Conservation (phyloP, 441 rosid genomes). For the Lepidium campestre region DNA sequence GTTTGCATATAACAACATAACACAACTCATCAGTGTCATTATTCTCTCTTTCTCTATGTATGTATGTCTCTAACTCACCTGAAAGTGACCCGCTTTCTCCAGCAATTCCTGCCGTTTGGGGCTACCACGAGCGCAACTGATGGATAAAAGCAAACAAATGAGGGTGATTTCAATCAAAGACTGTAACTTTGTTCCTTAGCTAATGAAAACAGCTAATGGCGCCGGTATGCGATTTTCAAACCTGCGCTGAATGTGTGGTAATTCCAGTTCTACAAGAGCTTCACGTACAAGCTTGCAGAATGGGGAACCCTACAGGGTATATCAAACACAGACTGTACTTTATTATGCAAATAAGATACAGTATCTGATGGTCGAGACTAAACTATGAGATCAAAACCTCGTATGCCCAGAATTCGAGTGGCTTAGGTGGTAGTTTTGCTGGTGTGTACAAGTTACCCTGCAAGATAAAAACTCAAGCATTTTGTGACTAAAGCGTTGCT, state of each 20-base stretch:
- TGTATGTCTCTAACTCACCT: constrained; percentile 38
- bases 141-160: constrained; percentile 4
- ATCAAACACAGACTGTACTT: neutral
- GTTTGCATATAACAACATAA: neutral
- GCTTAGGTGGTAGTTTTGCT: constrained; percentile 79
- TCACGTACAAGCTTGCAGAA: constrained; percentile 83
- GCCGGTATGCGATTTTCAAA: constrained; percentile 12
- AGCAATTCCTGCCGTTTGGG: constrained; percentile 63
- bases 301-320: constrained; percentile 63
- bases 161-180: neutral
- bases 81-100: constrained; percentile 65
- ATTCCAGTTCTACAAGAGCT: constrained; percentile 77
- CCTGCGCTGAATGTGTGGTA: constrained; percentile 76
- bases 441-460: constrained; percentile 75
- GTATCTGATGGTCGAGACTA: neutral
- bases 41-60: neutral
- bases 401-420: constrained; percentile 85
- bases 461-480: constrained; percentile 17
- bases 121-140: constrained; percentile 91
- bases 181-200: neutral
- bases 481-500: constrained; percentile 3
- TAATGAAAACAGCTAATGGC: neutral
- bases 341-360: neutral
- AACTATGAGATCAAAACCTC: constrained; percentile 42
- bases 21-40: neutral